These are phyloP conservation scores for Globisporangium irregulare DNA, from an alignment of 352 stramenopile genomes.

Conservation along the genomic window DNA sequence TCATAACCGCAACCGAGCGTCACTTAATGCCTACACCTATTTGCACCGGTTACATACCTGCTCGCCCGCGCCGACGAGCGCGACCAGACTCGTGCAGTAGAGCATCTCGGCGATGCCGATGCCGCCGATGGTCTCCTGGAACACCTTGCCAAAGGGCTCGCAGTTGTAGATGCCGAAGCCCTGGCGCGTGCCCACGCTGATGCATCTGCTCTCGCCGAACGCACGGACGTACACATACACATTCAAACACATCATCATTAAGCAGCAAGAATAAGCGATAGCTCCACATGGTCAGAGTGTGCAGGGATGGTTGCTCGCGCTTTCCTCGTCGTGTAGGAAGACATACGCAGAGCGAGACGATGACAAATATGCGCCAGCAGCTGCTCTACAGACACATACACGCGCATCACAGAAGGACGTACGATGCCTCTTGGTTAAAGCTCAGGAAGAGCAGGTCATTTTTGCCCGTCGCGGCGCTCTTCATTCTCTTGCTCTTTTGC, in stretches of 20 bases:
- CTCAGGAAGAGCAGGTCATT: conserved; percentile 85
- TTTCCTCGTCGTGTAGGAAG: background rate
- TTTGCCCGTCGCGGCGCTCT: conserved; percentile 37
- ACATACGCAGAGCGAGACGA: background rate
- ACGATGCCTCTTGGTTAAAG: conserved; percentile 92
- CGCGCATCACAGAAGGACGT: conserved; percentile 17
- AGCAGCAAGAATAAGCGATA: background rate
- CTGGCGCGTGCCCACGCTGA: conserved; percentile 85
- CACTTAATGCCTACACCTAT: background rate
- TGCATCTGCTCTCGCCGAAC: conserved; percentile 50
- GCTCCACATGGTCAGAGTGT: background rate
- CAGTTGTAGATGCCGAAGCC: conserved; percentile 92
- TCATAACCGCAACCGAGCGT: background rate
- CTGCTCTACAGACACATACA: background rate
- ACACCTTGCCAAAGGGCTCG: conserved; percentile 88
- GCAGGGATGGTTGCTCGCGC: background rate
- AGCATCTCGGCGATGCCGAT: conserved; percentile 92
- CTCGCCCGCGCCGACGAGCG: conserved; percentile 87
- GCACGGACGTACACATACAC: conserved; percentile 18
- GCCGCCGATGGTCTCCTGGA: conserved; percentile 84
- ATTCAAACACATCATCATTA: background rate
- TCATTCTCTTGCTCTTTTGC: conserved; percentile 22
- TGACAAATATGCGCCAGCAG: background rate
- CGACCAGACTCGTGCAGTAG: conserved; percentile 92
- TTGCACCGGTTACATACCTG: conserved; percentile 34